Evolutionary conservation across 345 rosid genomes (phyloP), one percentile per base, ranked within the genome.

Genomic region (Citrus trifoliata): DNA sequence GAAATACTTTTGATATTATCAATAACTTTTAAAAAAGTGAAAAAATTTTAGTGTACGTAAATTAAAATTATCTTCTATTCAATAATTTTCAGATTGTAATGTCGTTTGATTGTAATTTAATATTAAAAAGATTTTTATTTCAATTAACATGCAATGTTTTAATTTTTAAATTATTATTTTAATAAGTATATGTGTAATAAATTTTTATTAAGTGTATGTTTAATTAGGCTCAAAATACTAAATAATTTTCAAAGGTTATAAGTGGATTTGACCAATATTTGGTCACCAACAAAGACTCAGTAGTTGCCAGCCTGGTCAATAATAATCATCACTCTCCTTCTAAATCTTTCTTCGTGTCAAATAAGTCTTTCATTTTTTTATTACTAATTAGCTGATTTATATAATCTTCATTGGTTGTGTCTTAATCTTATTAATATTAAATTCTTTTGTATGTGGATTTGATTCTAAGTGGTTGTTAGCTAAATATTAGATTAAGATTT

Each of bases 131-230:
- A 2, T 2, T 2, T 10, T 46, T 42, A 46, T 46, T 46, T 13
- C 18, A 46, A 46, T 13, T 46, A 46, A 12, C 1, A 46, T 46
- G 18, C 0, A 12, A 46, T 46, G 1, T 13, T 46, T 5, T 13
- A 46, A 46, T 4, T 46, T 46, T 0, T 46, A 46, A 46, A 46
- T 46, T 12, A 46, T 46, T 13, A 0, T 46, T 10, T 46, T 12
- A 46, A 46, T 46, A 2, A 46, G 0, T 0, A 1, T 46, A 46
- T 1, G 0, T 12, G 0, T 3, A 46, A 46, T 3, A 12, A 46
- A 46, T 3, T 0, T 46, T 46, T 46, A 12, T 46, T 12, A 46
- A 12, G 0, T 0, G 16, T 3, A 3, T 46, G 51, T 12, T 3
- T 0, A 0, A 46, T 3, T 46, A 12, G 18, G 51, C 18, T 13